These are phyloP conservation scores for Phyllosticta ampelicida DNA, from an alignment of 2,329 filamentous ascomycete genomes.

Conservation along the genomic window DNA sequence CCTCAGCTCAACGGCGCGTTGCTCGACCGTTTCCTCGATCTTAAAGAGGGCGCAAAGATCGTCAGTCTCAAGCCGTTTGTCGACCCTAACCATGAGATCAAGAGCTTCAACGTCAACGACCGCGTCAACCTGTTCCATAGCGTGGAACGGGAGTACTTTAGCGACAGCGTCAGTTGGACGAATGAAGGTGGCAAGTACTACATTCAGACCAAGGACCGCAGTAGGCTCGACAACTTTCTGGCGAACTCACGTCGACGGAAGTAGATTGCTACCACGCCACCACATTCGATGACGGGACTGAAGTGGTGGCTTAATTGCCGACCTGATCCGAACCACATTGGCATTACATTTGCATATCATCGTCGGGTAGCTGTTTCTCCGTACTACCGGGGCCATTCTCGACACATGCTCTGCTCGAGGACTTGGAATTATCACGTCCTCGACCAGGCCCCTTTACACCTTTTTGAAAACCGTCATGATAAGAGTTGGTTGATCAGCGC, in stretches of 20 bases:
- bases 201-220: constrained; percentile 10
- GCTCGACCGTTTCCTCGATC: constrained; percentile 80
- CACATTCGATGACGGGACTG: too few species aligned
- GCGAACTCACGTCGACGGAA: not conserved
- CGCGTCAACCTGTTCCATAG: constrained; percentile 8
- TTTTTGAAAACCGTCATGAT: too few species aligned
- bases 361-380: too few species aligned
- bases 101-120: constrained; percentile 69
- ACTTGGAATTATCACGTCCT: too few species aligned
- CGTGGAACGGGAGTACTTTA: constrained; percentile 63
- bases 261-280: not conserved
- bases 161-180: constrained; percentile 76
- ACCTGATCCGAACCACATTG: too few species aligned
- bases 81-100: constrained; percentile 67
- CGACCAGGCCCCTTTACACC: too few species aligned
- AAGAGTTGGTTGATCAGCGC: too few species aligned
- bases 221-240: constrained; percentile 6
- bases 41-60: constrained; percentile 82
- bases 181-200: constrained; percentile 72
- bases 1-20: constrained; percentile 76
- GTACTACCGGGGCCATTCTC: too few species aligned
- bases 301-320: too few species aligned
- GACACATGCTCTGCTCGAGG: too few species aligned
- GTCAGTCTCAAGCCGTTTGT: constrained; percentile 91
- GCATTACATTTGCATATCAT: too few species aligned